Base-by-base conservation (phyloP, 2,329 filamentous ascomycete species). In the Myriosclerotinia curreyana region DNA sequence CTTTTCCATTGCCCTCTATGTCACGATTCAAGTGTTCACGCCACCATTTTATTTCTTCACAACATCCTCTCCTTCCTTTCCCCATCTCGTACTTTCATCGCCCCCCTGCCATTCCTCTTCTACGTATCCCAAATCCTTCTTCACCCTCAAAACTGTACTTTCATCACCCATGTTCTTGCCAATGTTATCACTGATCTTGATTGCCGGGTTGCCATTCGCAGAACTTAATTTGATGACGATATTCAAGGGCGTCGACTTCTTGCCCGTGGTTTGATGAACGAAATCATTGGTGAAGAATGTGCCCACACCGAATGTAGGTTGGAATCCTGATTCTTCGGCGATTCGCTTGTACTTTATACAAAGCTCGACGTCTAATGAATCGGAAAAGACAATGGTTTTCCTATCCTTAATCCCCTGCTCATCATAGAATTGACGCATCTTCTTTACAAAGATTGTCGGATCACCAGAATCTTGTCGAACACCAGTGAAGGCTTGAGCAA, bases 271-370 rank as follows among this genome's bases (percentile, higher is more conserved):
- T 66, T 83, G 79, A 69, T 89, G 85, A n/a, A 79, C 79, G 75
- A 95, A 99, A 76, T 99, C 95, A 73, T 99, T 97, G 5, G 95
- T 99, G 71, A 99, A 83, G 77, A 91, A 98, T 0, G 95, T 99
- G 5, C 95, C 95, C 1, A 99, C 90, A 66, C 95, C 95, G 78
- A 99, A 99, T 0, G 89, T 90, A 15, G 94, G 89, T 66, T 87
- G 84, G 76, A 99, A 93, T 1, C 91, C 91, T 17, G 87, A 85
- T 48, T 86, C 83, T 69, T 97, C 92, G 0, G 93, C 89, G 36
- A 91, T 83, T 64, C 85, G 79, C 80, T 96, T 96, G 79, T 98
- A 99, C 75, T 96, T 86, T 58, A 98, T 81, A 74, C 94, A 97
- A 62, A 88, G 85, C 46, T 97, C 92, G 58, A 97, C 90, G 74